Evolutionary conservation across 73 alveolate genomes (phyloP), one percentile per base, ranked within the genome.

Genomic region (Paramecium primaurelia): DNA sequence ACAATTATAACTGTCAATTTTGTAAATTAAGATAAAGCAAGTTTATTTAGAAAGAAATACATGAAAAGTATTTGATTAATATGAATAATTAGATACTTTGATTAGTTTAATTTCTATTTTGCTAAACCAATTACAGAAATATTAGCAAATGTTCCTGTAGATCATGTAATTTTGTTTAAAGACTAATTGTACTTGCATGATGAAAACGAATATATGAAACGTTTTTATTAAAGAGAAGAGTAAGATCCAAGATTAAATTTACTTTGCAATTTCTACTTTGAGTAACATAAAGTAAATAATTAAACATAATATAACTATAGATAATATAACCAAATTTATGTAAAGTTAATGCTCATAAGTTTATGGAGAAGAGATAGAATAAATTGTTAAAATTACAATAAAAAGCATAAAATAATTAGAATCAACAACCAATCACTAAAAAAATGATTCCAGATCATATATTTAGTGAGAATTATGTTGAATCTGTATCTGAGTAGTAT

Each of bases 111-210:
- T 36, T 87, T 87, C 40, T 87, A 87, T 87, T 87, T 87, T 87
- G 86, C 93, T 58, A 87, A 87, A 16, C 88, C 88, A 1, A 87
- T 87, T 34, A 87, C 84, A 25, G 93, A 87, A 87, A 87, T 87
- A 42, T 49, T 87, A 38, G 93, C 93, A 18, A 87, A 87, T 32
- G 88, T 87, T 10, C 84, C 84, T 2, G 86, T 69, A 6, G 84
- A 73, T 59, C 93, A 87, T 87, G 93, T 87, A 8, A 87, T 87
- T 22, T 64, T 38, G 49, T 87, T 87, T 69, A 87, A 87, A 37
- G 93, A 87, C 30, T 68, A 60, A 36, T 64, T 87, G 12, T 87
- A 37, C 49, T 58, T 37, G 45, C 75, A 87, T 87, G 93, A 87
- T 54, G 86, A 60, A 37, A 64, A 73, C 8, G 93, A 87, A 40